phyloP scores from a whole-genome alignment of 2,329 filamentous ascomycete genomes.

The Fusarium veterinarium region DNA sequence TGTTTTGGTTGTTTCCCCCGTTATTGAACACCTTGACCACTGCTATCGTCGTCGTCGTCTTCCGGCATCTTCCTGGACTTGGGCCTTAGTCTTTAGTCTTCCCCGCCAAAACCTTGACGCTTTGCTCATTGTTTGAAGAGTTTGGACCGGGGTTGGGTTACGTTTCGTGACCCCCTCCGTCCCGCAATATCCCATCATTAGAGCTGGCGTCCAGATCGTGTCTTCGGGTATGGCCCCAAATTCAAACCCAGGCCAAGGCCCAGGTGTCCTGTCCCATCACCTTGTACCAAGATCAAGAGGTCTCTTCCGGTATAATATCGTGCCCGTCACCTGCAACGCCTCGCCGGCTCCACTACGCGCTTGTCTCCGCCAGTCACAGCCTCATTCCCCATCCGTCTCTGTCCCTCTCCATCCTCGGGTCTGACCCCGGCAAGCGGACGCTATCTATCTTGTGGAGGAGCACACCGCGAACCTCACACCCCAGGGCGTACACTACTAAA shows the following conservation, averaged over 20 bases:
- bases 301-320: conserved; percentile 53
- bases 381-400: conserved; percentile 31
- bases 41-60: not conserved
- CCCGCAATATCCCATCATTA: conserved; percentile 35
- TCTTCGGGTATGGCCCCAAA: conserved; percentile 17
- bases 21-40: conserved; percentile 1
- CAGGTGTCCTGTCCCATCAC: conserved; percentile 38
- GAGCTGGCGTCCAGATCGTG: conserved; percentile 35
- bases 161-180: conserved; percentile 42
- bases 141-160: conserved; percentile 38
- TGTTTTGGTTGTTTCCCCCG: conserved; percentile 23
- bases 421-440: conserved; percentile 43
- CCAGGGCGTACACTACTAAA: conserved; percentile 40
- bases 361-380: conserved; percentile 42
- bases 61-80: conserved; percentile 37
- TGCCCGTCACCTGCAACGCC: conserved; percentile 47
- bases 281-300: conserved; percentile 46
- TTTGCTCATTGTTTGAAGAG: conserved; percentile 22
- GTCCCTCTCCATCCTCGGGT: conserved; percentile 46
- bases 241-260: not conserved
- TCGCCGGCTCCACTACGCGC: conserved; percentile 45
- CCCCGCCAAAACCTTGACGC: conserved; percentile 39
- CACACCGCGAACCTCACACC: conserved; percentile 41
- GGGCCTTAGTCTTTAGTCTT: conserved; percentile 9
- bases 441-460: conserved; percentile 44